Conservation (phyloP, 2,329 filamentous ascomycete species). For the Colletotrichum sp. region DNA sequence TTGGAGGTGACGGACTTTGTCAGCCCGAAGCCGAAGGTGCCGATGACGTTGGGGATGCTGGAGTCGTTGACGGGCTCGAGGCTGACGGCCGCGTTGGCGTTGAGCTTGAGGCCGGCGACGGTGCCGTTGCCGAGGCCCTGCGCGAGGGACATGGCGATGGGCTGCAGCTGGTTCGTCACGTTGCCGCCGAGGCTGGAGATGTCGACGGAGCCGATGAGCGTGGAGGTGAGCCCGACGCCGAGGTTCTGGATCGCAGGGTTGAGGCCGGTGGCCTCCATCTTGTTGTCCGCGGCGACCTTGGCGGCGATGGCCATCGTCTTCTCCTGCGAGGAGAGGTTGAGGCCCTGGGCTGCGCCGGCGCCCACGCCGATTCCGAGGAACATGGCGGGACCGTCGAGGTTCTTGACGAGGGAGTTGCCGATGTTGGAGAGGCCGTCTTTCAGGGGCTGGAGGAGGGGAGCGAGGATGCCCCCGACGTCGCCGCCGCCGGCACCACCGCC, state of each 20-base stretch:
- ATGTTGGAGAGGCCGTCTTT: constrained; percentile 16
- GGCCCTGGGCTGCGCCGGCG: constrained; percentile 27
- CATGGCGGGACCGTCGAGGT: constrained; percentile 21
- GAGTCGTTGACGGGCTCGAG: constrained; percentile 24
- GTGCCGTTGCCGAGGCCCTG: constrained; percentile 27
- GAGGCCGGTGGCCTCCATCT: constrained; percentile 31
- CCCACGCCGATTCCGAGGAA: constrained; percentile 30
- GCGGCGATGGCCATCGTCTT: constrained; percentile 18
- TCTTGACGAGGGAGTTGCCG: constrained; percentile 5
- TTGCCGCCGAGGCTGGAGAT: constrained; percentile 18
- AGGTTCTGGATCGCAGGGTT: constrained; percentile 33
- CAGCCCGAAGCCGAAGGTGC: constrained; percentile 32
- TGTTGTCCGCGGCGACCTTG: constrained; percentile 30
- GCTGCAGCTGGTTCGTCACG: constrained; percentile 19
- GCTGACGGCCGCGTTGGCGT: constrained; percentile 3
- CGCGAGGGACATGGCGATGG: constrained; percentile 25
- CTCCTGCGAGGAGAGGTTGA: constrained; percentile 23
- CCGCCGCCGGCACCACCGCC: background rate
- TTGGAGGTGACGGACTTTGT: constrained; percentile 28
- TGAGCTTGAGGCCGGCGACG: constrained; percentile 26
- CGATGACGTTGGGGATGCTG: constrained; percentile 24
- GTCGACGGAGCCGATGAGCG: constrained; percentile 30
- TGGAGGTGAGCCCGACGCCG: constrained; percentile 31
- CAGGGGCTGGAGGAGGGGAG: constrained; percentile 11
- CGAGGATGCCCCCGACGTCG: background rate